Evolutionary conservation across 495 filamentous ascomycete species (phyloP), one percentile per base, ranked within the genome.

Genomic region (Cryomyces minteri): DNA sequence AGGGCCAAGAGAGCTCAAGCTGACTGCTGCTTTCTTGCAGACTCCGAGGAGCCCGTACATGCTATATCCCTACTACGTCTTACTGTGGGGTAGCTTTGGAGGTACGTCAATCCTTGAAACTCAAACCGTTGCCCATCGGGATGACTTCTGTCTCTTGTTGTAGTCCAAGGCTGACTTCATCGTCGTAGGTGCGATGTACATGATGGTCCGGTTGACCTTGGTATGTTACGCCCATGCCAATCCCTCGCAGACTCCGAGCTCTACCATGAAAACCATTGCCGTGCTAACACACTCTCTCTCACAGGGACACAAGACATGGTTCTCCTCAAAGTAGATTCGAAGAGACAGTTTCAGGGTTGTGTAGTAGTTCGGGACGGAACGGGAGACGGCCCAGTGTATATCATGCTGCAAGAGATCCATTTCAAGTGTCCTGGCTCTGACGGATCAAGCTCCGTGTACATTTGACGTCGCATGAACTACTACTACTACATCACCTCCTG

Each of bases 221-320:
- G 76, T 79, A 58, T 54, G 71, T 12, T 45, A 33, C 25, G 4
- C 12, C 14, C 40, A 50, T 42, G 8, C 8, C 37, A 41, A 33
- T 45, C 42, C 43, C 47, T 40, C 36, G 47, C 10, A 39, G 14
- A 31, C 10, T 40, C n/a, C 12, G 1, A 2, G 9, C 5, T 25
- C n/a, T 5, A 36, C 10, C 6, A 18, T 54, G 51, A 50, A 50
- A 42, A 25, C 46, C 43, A 46, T 32, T 47, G 45, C 41, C 34
- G 33, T 50, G 45, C 54, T 61, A 33, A 54, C 2, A 54, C 2
- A 2, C 40, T 41, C 6, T 44, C 52, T 55, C 46, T 30, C 2
- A 32, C 18, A 77, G 64, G 86, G 87, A 58, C 76, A 94, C 68
- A 94, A 88, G 78, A 90, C 83, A 44, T 90, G 79, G 76, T 88